A percentile compares a stretch with the other conserved stretches of the same genome.
Conservation (phyloP, 2,329 filamentous ascomycete species). For the Grosmannia clavigera region DNA sequence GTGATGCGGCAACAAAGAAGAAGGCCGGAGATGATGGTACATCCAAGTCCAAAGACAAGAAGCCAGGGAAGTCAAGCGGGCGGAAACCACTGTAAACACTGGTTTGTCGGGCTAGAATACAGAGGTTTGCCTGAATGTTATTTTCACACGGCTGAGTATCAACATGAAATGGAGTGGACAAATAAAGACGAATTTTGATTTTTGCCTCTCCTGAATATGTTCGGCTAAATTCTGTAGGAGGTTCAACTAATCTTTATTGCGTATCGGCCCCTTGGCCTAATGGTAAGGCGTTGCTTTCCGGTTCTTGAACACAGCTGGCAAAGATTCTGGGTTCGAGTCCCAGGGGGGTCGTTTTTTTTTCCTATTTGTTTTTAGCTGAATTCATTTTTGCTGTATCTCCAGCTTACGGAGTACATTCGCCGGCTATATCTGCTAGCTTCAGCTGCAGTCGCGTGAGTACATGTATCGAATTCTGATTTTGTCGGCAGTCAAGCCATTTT, state of each 20-base stretch:
- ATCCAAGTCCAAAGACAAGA: constrained; percentile 34
- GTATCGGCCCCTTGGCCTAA: constrained; percentile 3
- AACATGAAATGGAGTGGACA: background rate
- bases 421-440: background rate
- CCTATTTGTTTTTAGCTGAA: background rate
- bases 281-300: constrained; percentile 5
- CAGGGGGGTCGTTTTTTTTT: constrained; percentile 3
- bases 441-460: background rate
- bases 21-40: constrained; percentile 37
- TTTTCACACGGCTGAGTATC: background rate
- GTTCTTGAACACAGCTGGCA: constrained; percentile 1
- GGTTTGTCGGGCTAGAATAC: no score
- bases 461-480: no score
- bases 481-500: no score
- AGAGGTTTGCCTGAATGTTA: background rate
- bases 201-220: background rate
- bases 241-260: background rate
- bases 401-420: no score
- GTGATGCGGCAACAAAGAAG: constrained; percentile 48
- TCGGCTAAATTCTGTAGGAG: background rate
- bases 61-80: constrained; percentile 30
- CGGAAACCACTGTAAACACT: constrained; percentile 25
- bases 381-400: background rate
- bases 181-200: background rate
- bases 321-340: constrained; percentile 6